Base-by-base conservation (phyloP, 495 filamentous ascomycete genomes). In the Haplographium delicatum region DNA sequence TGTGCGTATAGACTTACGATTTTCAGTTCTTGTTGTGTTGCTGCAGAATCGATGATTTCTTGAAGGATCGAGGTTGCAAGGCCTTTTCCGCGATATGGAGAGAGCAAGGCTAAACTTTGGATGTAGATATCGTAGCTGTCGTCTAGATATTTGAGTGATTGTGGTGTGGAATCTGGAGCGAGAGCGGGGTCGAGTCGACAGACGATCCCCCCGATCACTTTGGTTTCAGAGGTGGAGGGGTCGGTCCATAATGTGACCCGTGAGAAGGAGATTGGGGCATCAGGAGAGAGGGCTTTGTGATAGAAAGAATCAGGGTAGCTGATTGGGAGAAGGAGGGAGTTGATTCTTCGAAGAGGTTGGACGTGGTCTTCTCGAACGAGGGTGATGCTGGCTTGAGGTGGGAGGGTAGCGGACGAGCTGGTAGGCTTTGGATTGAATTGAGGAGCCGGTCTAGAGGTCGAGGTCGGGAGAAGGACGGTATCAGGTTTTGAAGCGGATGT, bases 231-330 rank as follows among this genome's bases (percentile, higher is more conserved):
- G 4, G 67, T 47, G 16, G 69, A 62, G 44, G 67, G 64, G 48
- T 79, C 76, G 60, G 77, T 73, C 73, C 85, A 88, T 45, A 87
- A 66, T 20, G 90, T 86, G 42, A 91, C 78, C 47, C 89, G 84
- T 25, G 91, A 90, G 62, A 96, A 71, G 31, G 15, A 51, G 30
- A 81, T 80, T 27, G 79, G 76, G 13, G 80, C 75, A 18, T 79
- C 68, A 23, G 91, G 84, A 5, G 82, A 72, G 55, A 90, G 74
- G 45, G 79, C 85, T 28, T 83, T 82, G 42, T 75, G 73, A 73
- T 95, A 98, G 79, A 97, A 97, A 27, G 75, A 78, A 60, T 85
- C 82, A 0, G 88, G 84, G 62, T 98, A 98, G 65, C 79, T 78
- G 57, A 96, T 86, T 18, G 91, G 91, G 4, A 98, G 81, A 10